A percentile compares a stretch with the other conserved stretches of the same genome.
Conservation (phyloP, 176 grass and related monocot species). For the Neostapfia colusana region DNA sequence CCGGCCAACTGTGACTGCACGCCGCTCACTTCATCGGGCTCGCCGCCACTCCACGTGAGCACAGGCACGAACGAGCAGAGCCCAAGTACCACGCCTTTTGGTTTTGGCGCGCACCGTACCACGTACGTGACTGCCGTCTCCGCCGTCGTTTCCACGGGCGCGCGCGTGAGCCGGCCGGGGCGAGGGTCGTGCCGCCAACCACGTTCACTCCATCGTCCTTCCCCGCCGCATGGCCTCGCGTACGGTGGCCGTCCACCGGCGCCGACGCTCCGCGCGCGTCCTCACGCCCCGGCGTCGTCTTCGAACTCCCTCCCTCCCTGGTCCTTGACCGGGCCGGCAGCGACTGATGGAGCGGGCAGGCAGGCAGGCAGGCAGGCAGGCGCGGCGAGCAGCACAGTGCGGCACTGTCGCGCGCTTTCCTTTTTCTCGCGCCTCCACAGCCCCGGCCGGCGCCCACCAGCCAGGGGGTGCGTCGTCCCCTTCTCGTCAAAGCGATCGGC, state of each 20-base stretch:
- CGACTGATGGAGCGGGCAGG: not conserved
- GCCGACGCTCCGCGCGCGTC: not conserved
- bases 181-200: too few relatives aligned
- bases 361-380: not conserved
- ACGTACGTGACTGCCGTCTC: not conserved
- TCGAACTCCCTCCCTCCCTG: too few relatives aligned
- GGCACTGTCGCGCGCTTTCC: constrained; percentile 1
- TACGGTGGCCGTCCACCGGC: too few relatives aligned
- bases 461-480: not conserved
- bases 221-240: not conserved
- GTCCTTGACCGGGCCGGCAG: not conserved
- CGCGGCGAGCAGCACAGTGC: not conserved
- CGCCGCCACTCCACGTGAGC: constrained; percentile 14
- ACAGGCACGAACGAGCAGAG: not conserved
- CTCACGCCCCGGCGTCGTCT: not conserved
- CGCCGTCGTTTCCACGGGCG: not conserved
- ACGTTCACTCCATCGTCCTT: not conserved
- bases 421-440: not conserved
- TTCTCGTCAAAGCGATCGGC: not conserved
- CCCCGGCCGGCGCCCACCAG: too few relatives aligned
- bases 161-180: not conserved
- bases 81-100: not conserved
- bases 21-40: not conserved
- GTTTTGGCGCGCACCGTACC: not conserved
- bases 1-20: not conserved